Conservation (phyloP, 2,329 filamentous ascomycete genomes). For the Aureobasidium uvarum region DNA sequence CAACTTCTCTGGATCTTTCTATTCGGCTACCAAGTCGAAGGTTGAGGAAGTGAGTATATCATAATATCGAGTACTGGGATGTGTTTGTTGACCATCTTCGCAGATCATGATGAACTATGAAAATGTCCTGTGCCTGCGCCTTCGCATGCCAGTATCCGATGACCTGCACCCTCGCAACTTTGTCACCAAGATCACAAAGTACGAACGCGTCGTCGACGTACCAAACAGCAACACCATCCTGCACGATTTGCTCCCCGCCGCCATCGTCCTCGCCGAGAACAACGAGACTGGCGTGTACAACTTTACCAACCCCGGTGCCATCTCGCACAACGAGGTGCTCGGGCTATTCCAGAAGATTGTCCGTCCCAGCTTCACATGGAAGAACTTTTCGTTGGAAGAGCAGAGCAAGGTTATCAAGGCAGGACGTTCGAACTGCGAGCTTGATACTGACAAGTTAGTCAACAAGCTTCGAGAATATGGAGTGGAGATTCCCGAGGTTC, state of each 20-base stretch:
- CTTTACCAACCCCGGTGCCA: conserved; percentile 68
- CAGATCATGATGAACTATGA: conserved; percentile 62
- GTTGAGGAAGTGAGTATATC: conserved; percentile 57
- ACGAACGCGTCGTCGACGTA: conserved; percentile 64
- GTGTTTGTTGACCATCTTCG: not conserved
- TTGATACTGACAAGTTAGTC: conserved; percentile 62
- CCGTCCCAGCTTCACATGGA: conserved; percentile 59
- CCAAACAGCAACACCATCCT: conserved; percentile 68
- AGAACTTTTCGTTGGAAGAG: conserved; percentile 65
- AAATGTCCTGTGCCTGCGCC: conserved; percentile 62
- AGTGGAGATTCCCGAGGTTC: conserved; percentile 60
- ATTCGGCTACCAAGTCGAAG: conserved; percentile 64
- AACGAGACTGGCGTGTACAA: conserved; percentile 64
- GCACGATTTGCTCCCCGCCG: conserved; percentile 61
- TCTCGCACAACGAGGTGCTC: conserved; percentile 69
- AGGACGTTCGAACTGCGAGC: conserved; percentile 62
- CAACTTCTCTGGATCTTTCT: conserved; percentile 67
- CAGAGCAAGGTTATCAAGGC: conserved; percentile 67
- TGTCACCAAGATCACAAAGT: conserved; percentile 66
- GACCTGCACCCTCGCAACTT: conserved; percentile 66
- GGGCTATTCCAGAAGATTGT: conserved; percentile 62
- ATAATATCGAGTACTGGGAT: not conserved
- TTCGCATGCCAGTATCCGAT: conserved; percentile 68
- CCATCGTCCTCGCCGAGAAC: conserved; percentile 60
- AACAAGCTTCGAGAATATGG: conserved; percentile 60